Evolutionary conservation across 495 filamentous ascomycete genomes (phyloP).

Genomic region (Glonium stellatum): DNA sequence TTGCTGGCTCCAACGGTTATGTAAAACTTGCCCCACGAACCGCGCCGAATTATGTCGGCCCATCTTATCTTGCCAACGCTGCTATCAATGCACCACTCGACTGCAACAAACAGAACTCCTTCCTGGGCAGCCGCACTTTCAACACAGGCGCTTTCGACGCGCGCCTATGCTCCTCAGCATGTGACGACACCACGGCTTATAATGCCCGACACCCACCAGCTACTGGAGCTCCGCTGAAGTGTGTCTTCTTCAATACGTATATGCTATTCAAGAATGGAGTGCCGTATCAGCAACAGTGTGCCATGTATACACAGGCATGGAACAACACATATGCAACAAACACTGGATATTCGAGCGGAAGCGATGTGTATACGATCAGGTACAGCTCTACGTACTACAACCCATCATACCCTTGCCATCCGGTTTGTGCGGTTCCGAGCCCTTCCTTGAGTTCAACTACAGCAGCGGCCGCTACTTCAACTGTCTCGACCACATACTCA

Average conservation of each 20-base stretch:
- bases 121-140: background rate
- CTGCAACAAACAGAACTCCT: background rate
- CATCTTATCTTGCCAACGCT: background rate
- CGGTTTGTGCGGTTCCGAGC: background rate
- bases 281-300: background rate
- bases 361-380: background rate
- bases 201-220: background rate
- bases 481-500: too few relatives aligned
- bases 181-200: background rate
- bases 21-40: background rate
- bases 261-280: background rate
- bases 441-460: background rate
- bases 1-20: background rate
- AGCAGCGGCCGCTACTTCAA: too few relatives aligned
- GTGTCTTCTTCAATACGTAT: constrained; percentile 1
- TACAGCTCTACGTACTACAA: background rate
- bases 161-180: background rate
- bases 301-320: background rate
- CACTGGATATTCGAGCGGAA: background rate
- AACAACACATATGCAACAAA: background rate
- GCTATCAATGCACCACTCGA: background rate
- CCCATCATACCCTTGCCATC: background rate
- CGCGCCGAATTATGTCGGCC: background rate
- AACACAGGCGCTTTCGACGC: background rate
- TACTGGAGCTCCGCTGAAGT: background rate